Base-by-base conservation (phyloP, 2,329 filamentous ascomycete species). In the Nothophoma quercina region DNA sequence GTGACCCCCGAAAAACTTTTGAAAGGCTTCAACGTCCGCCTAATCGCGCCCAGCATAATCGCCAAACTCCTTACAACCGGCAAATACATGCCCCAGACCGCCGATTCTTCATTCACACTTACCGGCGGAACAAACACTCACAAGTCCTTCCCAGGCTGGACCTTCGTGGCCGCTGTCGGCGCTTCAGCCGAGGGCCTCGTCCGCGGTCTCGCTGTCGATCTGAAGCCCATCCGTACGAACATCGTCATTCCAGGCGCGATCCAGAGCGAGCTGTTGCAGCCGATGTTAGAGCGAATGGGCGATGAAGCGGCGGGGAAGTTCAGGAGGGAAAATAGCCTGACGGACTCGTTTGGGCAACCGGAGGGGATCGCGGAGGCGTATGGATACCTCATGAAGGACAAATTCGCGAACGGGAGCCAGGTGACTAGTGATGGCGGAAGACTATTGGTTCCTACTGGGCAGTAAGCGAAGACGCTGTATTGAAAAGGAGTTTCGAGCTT, bases 351-450 rank as follows among this genome's bases (percentile, higher is more conserved):
- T 33, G 71, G 69, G 1, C 49, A 56, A 23, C 65, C 67, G 5
- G 62, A 63, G 47, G 77, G 80, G 62, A 61, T 75, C 46, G 77
- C 77, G 1, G 77, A 80, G 66, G 71, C 73, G 16, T 79, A 79
- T 70, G 59, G 75, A 3, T 78, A 74, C 59, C 36, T 74, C 8
- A 79, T 80, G 77, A 74, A 71, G 56, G 77, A 79, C 64, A 43
- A 59, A 28, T 77, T 74, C 60, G 67, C 70, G 8, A 77, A 71
- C 1, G 78, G 77, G 1, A 59, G 52, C 9, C 48, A 68, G 22
- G 56, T 76, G 7, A 60, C 62, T 8, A 65, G 65, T 18, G 71
- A 77, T 59, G 77, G 76, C 10, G 77, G 77, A 6, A 68, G 63
- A 35, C 45, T 76, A 45, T 50, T 69, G 35, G 46, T 42, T 23